Evolutionary conservation across 305 asterid genomes (phyloP).

Genomic region (Plantago coronopus): DNA sequence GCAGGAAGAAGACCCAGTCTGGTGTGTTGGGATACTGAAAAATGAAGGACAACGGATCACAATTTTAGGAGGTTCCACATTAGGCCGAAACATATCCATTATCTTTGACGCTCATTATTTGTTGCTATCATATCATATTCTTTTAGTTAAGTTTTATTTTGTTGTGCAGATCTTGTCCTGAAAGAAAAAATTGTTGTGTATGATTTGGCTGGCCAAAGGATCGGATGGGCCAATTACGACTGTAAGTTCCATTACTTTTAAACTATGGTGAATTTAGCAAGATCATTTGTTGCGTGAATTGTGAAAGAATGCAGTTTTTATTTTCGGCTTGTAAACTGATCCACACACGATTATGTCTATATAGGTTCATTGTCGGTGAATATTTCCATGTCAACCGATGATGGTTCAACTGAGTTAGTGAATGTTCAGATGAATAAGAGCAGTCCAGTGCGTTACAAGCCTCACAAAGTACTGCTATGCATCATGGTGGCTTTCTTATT

Average conservation of each 20-base stretch:
- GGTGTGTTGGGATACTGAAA: conserved; percentile 91
- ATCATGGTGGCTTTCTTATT: conserved; percentile 23
- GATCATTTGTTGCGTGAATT: too few relatives aligned
- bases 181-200: conserved; percentile 80
- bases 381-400: conserved; percentile 38
- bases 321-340: not conserved
- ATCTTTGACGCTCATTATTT: not conserved
- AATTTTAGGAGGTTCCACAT: conserved; percentile 68
- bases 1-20: conserved; percentile 72
- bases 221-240: conserved; percentile 83
- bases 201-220: conserved; percentile 64
- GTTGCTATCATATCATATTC: not conserved
- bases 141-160: not conserved
- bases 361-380: conserved; percentile 45
- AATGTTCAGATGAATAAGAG: conserved; percentile 31
- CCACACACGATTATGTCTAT: not conserved
- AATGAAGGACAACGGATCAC: conserved; percentile 70
- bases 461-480: conserved; percentile 19
- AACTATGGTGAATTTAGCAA: too few relatives aligned
- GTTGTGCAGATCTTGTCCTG: conserved; percentile 47
- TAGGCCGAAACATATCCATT: not conserved
- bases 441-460: conserved; percentile 22
- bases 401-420: conserved; percentile 41
- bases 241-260: conserved; percentile 30
- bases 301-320: not conserved